Conservation (phyloP, 75 land plant genomes). For the Gnetum montanum region DNA sequence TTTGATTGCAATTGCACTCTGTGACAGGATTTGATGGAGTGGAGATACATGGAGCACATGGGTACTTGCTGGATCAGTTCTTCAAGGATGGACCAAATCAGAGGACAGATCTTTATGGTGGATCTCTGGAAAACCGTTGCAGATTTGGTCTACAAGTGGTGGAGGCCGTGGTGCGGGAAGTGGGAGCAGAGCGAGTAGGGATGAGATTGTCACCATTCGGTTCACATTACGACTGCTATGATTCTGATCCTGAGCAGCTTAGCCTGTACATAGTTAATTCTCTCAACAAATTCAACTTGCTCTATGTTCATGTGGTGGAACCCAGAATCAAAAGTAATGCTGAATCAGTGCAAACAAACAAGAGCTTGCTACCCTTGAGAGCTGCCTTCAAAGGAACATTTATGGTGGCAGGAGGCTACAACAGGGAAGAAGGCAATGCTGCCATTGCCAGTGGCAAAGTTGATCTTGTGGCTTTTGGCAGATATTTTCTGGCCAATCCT, state of each 20-base stretch:
- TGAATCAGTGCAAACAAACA: constrained; percentile 4
- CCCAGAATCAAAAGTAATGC: constrained; percentile 7
- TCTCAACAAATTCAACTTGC: constrained; percentile 15
- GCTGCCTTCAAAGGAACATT: constrained; percentile 32
- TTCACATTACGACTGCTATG: constrained; percentile 11
- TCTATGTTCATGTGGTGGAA: constrained; percentile 27
- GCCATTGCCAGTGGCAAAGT: constrained; percentile 20
- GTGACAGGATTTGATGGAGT: constrained; percentile 50
- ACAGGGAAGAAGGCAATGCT: constrained; percentile 33
- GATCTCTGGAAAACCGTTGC: constrained; percentile 18
- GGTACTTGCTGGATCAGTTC: constrained; percentile 28
- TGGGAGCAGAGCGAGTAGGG: constrained; percentile 18
- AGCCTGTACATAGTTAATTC: constrained; percentile 24
- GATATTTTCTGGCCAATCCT: constrained; percentile 39
- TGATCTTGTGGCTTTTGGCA: constrained; percentile 32
- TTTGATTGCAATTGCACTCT: too few species aligned
- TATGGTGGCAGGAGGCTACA: constrained; percentile 32
- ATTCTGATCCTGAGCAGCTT: constrained; percentile 25
- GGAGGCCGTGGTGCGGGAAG: constrained; percentile 11
- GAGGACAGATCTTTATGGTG: constrained; percentile 16
- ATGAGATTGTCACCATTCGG: constrained; percentile 23
- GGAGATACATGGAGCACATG: constrained; percentile 33
- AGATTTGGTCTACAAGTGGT: constrained; percentile 16
- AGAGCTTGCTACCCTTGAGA: constrained; percentile 17
- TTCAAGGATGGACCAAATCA: constrained; percentile 29